These are phyloP conservation scores for Trametes polyzona DNA, from an alignment of 1,284 basidiomycete species.

Conservation along the genomic window DNA sequence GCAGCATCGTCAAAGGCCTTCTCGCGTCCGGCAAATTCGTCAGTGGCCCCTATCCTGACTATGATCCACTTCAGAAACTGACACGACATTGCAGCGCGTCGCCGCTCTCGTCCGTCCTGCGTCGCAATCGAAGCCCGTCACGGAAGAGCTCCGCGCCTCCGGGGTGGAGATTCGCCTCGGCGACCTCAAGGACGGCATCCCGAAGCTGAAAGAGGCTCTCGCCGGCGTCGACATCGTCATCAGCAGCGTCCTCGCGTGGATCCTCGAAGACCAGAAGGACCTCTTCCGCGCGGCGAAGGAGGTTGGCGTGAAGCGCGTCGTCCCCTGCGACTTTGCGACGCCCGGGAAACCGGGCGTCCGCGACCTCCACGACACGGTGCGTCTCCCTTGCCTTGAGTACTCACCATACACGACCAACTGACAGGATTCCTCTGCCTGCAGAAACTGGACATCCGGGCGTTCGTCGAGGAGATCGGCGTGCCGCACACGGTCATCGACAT, in stretches of 20 bases:
- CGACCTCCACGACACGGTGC: constrained; percentile 12
- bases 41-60: too few species aligned
- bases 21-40: too few species aligned
- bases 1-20: too few species aligned
- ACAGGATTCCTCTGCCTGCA: background rate
- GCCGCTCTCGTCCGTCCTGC: constrained; percentile 17
- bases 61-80: too few species aligned
- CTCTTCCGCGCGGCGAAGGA: constrained; percentile 25
- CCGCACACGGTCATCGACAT: constrained; percentile 24
- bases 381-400: background rate
- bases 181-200: constrained; percentile 18
- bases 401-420: too few species aligned
- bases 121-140: constrained; percentile 13
- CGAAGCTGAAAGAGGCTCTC: constrained; percentile 17
- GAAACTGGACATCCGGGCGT: constrained; percentile 16
- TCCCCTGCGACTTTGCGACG: constrained; percentile 22
- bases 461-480: constrained; percentile 12
- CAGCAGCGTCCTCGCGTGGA: constrained; percentile 10
- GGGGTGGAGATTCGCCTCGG: constrained; percentile 25
- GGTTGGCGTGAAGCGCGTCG: constrained; percentile 20
- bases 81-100: constrained; percentile 20
- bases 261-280: constrained; percentile 20
- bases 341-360: constrained; percentile 13
- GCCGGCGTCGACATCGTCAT: constrained; percentile 23
- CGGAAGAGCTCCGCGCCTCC: constrained; percentile 4